These are phyloP conservation scores for Chaetomium olivaceum DNA, from an alignment of 2,329 filamentous ascomycete species.

Conservation along the genomic window DNA sequence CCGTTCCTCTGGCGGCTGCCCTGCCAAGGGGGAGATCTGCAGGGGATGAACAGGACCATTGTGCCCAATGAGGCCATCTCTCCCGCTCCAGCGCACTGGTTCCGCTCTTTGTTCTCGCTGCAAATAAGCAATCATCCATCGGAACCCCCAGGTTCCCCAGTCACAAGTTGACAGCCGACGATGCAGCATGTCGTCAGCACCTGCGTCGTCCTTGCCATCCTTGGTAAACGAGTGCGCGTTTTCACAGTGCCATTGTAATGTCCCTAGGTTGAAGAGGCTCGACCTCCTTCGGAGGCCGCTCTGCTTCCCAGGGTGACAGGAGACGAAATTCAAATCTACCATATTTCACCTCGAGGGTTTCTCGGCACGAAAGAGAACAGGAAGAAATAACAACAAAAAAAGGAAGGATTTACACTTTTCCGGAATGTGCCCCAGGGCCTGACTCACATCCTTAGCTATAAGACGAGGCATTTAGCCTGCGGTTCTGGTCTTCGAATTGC, in stretches of 20 bases:
- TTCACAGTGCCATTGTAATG: too few relatives aligned
- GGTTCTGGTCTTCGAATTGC: background rate
- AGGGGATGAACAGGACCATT: background rate
- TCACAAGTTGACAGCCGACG: background rate
- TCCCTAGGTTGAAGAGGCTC: background rate
- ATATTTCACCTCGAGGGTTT: background rate
- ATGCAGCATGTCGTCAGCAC: constrained; percentile 18
- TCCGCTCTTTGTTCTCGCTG: background rate
- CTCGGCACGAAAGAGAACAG: background rate
- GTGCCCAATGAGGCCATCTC: background rate
- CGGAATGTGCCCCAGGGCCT: background rate
- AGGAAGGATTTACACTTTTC: background rate
- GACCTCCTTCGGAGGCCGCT: background rate
- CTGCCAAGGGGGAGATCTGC: constrained; percentile 5
- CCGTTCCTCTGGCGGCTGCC: background rate
- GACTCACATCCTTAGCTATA: background rate
- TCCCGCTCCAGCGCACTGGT: background rate
- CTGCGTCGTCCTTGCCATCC: constrained; percentile 1
- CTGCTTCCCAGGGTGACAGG: too few relatives aligned
- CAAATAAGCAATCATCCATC: background rate
- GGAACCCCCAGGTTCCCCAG: background rate
- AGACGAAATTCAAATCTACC: too few relatives aligned
- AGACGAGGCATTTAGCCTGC: background rate
- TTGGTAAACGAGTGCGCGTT: background rate
- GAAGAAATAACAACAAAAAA: background rate